Base-by-base conservation (phyloP, 805 yeast species). In the Nakazawaea populi region DNA sequence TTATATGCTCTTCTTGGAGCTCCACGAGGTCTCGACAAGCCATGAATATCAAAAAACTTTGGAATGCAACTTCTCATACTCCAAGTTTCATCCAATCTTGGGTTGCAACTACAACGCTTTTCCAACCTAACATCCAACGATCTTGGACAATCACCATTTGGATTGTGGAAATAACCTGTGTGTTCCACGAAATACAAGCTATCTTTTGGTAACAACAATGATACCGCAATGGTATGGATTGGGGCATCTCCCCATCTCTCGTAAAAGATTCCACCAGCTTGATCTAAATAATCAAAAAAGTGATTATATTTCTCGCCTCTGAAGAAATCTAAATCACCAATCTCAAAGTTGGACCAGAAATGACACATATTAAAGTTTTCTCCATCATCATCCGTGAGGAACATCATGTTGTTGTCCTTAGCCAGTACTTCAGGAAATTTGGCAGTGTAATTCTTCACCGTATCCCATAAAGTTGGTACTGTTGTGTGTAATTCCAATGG, bases 311-410 rank as follows among this genome's bases (percentile, higher is more conserved):
- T 71, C 49, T 71, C 68, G 34, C 75, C 61, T 47, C 82, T 58
- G 59, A 72, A 75, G 58, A 77, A 78, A 56, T 76, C 67, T 52
- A 77, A 60, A 59, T 74, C 74, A 8, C 72, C 81, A 41, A 81
- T 72, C 57, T 81, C 87, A 56, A 81, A 81, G 60, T 81, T 81
- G 28, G 85, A 77, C 86, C 86, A 80, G 60, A 80, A 81, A 61
- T 80, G 87, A 59, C 85, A 80, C 63, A 78, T 64, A 59, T 79
- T 80, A 64, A 74, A 81, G 10, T 64, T 52, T 14, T 60, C 53
- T 1, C 74, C 74, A 5, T 65, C 59, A 42, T 70, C 71, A 54
- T 78, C 80, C 4, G 82, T 76, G 49, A 80, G 60, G 55, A 78
- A 79, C 27, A 68, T 69, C 30, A 73, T 59, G 36, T 80, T 72